Percentiles rank a stretch among this genome's conserved stretches.
phyloP scores from a whole-genome alignment of 306 rosid genomes.

The Prunus mira region DNA sequence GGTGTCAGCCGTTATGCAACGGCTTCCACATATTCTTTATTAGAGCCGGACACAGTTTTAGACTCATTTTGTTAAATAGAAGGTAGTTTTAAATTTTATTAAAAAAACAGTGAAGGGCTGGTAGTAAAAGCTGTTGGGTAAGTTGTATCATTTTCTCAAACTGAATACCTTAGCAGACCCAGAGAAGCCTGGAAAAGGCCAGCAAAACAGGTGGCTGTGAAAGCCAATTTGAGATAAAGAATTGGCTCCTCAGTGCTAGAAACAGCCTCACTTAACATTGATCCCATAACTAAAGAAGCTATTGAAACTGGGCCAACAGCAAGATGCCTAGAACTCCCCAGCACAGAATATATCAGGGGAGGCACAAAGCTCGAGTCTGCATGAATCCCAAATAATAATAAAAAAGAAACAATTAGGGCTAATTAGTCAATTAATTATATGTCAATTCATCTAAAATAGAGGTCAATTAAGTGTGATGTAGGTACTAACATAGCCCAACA shows the following conservation, averaged over 20 bases:
- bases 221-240: slow-evolving; percentile 85
- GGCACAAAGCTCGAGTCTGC: slow-evolving; percentile 99
- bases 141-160: too few relatives aligned
- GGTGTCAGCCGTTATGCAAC: not conserved
- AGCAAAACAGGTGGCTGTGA: slow-evolving; percentile 92
- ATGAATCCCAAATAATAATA: not conserved
- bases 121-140: not conserved
- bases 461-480: not conserved
- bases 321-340: slow-evolving; percentile 92
- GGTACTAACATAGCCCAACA: slow-evolving; percentile 79
- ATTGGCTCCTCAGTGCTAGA: slow-evolving; percentile 59
- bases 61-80: not conserved
- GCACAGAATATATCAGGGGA: slow-evolving; percentile 74
- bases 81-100: not conserved
- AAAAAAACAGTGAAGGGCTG: not conserved
- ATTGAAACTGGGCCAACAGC: slow-evolving; percentile 98
- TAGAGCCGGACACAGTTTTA: not conserved
- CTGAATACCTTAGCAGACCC: slow-evolving; percentile 65
- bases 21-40: not conserved
- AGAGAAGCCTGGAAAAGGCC: slow-evolving; percentile 87
- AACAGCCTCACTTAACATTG: slow-evolving; percentile 77
- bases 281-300: slow-evolving; percentile 96
- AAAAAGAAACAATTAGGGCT: not conserved
- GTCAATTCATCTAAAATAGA: not conserved
- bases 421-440: not conserved